These are phyloP conservation scores for Fagopyrum homotropicum DNA, from an alignment of 148 eudicot genomes.

Conservation along the genomic window DNA sequence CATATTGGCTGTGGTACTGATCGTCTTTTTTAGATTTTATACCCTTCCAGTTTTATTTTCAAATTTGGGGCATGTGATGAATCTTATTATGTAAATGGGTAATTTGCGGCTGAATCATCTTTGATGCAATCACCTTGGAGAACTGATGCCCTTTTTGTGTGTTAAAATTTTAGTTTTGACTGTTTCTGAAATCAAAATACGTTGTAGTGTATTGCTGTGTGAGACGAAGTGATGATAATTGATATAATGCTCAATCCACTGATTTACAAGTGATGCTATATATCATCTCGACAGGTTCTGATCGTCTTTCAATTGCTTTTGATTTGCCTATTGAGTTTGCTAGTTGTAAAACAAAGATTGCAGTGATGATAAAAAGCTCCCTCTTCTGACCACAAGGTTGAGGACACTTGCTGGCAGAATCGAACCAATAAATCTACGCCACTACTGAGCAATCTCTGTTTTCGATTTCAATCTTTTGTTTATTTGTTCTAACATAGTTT, in stretches of 20 bases:
- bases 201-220: too few relatives aligned
- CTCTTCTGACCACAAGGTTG: constrained; percentile 5
- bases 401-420: constrained; percentile 10
- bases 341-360: background rate
- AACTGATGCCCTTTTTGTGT: background rate
- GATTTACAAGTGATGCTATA: too few relatives aligned
- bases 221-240: too few relatives aligned
- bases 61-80: background rate
- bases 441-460: constrained; percentile 6
- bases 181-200: too few relatives aligned
- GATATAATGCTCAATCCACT: too few relatives aligned
- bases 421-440: constrained; percentile 2
- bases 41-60: background rate
- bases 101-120: constrained; percentile 7
- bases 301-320: background rate
- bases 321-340: background rate
- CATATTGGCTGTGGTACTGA: background rate
- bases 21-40: background rate
- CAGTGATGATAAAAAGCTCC: constrained; percentile 10
- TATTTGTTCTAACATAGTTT: too few relatives aligned
- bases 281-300: too few relatives aligned
- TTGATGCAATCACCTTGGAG: constrained; percentile 10
- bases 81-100: background rate
- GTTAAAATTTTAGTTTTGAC: background rate
- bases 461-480: background rate